These are phyloP conservation scores for Polyrhizophydium stewartii DNA, from an alignment of 371 early-diverging fungal species.

Conservation along the genomic window DNA sequence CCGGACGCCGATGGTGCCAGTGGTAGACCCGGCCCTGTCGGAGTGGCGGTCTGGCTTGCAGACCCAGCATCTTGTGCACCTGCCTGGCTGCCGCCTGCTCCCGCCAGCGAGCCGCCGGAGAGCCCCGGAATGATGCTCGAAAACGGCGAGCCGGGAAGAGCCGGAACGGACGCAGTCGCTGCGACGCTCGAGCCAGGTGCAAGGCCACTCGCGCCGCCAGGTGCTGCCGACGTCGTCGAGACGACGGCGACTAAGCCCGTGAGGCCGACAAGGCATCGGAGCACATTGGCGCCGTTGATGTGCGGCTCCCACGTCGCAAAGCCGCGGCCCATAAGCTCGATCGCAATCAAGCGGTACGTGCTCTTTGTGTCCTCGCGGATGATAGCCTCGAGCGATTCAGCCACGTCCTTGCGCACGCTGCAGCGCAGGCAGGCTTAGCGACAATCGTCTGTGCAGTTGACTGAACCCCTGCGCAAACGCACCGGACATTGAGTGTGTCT, in stretches of 20 bases:
- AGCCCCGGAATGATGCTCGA: too few species aligned
- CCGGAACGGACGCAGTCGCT: too few species aligned
- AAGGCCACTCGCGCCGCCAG: too few species aligned
- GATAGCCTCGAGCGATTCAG: constrained; percentile 34
- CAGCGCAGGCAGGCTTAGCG: background rate
- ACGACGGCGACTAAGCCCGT: constrained; percentile 39
- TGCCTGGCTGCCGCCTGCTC: background rate
- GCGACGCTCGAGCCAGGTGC: too few species aligned
- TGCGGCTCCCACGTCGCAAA: constrained; percentile 76
- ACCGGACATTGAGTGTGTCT: constrained; percentile 28
- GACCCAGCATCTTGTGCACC: constrained; percentile 6
- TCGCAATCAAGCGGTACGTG: constrained; percentile 61
- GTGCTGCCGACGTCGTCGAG: too few species aligned
- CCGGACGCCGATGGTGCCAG: background rate
- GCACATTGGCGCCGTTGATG: constrained; percentile 63
- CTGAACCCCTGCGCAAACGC: too few species aligned
- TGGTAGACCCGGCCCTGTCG: constrained; percentile 2
- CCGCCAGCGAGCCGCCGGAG: too few species aligned
- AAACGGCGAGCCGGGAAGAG: too few species aligned
- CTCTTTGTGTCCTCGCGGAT: constrained; percentile 51
- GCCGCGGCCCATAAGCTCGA: constrained; percentile 74
- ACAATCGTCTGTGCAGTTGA: too few species aligned
- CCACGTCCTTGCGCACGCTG: constrained; percentile 36
- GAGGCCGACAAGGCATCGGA: constrained; percentile 62
- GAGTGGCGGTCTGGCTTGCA: background rate